These are phyloP conservation scores for Pogostemon cablin DNA, from an alignment of 257 asterid species.

Conservation along the genomic window DNA sequence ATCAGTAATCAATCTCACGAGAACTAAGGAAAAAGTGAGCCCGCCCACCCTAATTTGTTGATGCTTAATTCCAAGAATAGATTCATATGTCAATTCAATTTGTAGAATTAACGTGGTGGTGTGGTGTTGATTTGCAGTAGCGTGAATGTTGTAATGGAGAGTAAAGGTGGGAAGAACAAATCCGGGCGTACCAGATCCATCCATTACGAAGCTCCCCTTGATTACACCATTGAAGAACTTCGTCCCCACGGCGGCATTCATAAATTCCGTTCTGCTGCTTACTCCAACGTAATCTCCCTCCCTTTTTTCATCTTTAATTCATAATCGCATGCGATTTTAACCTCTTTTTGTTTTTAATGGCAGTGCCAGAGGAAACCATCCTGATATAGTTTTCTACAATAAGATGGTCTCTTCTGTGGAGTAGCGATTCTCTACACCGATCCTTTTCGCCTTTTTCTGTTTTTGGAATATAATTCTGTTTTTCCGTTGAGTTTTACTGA, in stretches of 20 bases:
- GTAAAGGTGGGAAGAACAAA: slow-evolving; percentile 29
- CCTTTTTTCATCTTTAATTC: neutral
- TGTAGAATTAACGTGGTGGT: neutral
- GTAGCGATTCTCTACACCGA: neutral
- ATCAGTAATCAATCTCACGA: neutral
- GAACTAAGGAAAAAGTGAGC: no score
- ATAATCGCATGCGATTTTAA: neutral
- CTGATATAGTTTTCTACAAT: neutral
- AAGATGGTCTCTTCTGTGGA: neutral
- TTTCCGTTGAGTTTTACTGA: no score
- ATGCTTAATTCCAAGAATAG: no score
- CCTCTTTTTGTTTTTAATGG: neutral
- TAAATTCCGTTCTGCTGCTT: slow-evolving; percentile 56
- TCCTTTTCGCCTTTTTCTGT: neutral
- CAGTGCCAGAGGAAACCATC: slow-evolving; percentile 25
- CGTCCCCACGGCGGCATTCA: slow-evolving; percentile 56
- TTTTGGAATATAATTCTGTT: neutral
- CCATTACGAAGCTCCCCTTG: slow-evolving; percentile 55
- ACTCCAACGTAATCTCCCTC: slow-evolving; percentile 40
- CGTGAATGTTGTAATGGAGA: slow-evolving; percentile 33
- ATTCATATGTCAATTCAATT: no score
- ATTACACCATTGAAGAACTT: slow-evolving; percentile 52
- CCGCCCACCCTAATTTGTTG: no score
- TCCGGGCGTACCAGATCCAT: neutral
- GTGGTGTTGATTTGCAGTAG: neutral